phyloP scores from a whole-genome alignment of 169 alveolate species.

The Cyclospora cayetanensis region DNA sequence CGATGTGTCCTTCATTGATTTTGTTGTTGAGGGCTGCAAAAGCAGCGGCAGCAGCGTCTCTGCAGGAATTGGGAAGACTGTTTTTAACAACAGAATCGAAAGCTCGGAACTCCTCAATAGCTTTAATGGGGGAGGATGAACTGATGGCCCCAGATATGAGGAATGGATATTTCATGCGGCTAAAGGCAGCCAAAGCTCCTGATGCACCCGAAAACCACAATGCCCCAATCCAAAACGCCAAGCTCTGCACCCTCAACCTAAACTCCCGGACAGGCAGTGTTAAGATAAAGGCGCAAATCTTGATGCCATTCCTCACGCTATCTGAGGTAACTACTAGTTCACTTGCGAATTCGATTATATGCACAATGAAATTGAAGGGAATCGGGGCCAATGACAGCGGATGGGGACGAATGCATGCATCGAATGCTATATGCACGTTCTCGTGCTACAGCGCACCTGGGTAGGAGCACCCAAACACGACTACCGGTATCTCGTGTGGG shows the following conservation, averaged over 20 bases:
- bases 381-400: too few relatives aligned
- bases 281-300: too few relatives aligned
- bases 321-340: too few relatives aligned
- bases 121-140: background rate
- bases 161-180: background rate
- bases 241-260: slow-evolving; percentile 13
- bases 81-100: background rate
- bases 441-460: too few relatives aligned
- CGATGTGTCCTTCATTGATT: background rate
- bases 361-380: too few relatives aligned
- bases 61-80: background rate
- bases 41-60: slow-evolving; percentile 2
- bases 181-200: background rate
- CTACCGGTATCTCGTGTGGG: background rate
- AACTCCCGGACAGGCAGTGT: background rate
- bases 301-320: too few relatives aligned
- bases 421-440: too few relatives aligned
- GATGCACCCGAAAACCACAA: too few relatives aligned
- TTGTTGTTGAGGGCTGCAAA: background rate
- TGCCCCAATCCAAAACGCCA: background rate
- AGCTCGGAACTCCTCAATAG: background rate
- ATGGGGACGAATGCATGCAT: too few relatives aligned
- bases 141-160: background rate
- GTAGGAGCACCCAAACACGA: background rate
- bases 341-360: too few relatives aligned